These are phyloP conservation scores for Symbiodinium natans DNA, from an alignment of 73 alveolate genomes.

Conservation along the genomic window DNA sequence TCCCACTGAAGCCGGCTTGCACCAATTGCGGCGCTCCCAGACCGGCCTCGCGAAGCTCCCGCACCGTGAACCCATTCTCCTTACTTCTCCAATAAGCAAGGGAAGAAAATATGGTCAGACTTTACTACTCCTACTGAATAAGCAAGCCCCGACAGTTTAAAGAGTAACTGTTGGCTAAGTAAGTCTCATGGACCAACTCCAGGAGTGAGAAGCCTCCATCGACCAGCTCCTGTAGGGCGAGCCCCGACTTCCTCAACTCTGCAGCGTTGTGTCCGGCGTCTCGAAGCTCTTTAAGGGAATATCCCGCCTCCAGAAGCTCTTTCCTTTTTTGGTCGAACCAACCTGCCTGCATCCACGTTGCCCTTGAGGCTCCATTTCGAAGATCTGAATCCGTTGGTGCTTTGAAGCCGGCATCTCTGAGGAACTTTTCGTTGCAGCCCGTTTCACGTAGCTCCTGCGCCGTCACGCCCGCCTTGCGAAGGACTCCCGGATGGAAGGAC, in stretches of 20 bases:
- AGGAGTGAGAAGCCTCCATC: neutral
- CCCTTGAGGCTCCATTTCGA: neutral
- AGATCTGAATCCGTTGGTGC: neutral
- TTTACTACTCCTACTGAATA: neutral
- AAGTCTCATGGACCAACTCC: neutral
- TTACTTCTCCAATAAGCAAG: too few relatives aligned
- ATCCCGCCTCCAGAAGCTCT: conserved; percentile 10
- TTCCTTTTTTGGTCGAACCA: neutral
- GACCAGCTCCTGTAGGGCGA: neutral
- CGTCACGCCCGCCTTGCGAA: conserved; percentile 30
- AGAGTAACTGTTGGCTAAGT: neutral
- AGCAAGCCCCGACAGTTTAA: neutral
- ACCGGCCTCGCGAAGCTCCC: neutral
- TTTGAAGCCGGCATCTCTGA: conserved; percentile 17
- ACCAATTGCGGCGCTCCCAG: neutral
- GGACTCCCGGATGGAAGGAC: conserved; percentile 14
- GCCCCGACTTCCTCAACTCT: neutral
- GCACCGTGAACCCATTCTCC: neutral
- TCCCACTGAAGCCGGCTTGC: neutral
- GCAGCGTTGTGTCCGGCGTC: neutral
- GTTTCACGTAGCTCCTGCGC: neutral
- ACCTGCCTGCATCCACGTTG: neutral
- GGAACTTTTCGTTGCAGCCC: neutral
- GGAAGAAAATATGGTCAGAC: neutral
- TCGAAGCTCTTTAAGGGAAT: neutral